Evolutionary conservation across 2,329 filamentous ascomycete species (phyloP), one percentile per base, ranked within the genome.

Genomic region (Podosphaera fusca): DNA sequence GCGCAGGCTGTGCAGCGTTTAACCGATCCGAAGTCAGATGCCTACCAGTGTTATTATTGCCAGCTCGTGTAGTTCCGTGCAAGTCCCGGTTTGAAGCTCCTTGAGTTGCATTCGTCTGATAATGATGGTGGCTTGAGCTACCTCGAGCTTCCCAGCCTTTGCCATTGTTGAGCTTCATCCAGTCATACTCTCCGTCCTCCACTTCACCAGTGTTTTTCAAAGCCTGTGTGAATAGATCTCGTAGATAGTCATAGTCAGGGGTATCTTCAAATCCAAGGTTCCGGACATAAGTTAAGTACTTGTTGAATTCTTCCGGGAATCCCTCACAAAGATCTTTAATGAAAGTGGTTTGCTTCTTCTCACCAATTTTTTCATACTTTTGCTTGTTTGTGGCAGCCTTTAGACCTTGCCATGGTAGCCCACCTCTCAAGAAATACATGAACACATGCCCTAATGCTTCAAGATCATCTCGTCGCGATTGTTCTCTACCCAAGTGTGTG

Each of bases 291-390:
- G 84, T 94, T 58, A 98, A 75, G 71, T 98, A 98, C 72, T 95
- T 94, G 75, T 85, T 94, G 71, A 98, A 94, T 72, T 98, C 89
- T 69, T 95, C 87, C 62, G 92, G 90, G 72, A 94, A 96, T 55
- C 87, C 85, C 64, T 95, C 89, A 69, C 90, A 96, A 14, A 98
- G 80, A 66, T 98, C 92, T 74, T 95, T 95, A 73, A 98, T 94
- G 4, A 81, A 80, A 30, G 92, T 96, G 0, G 90, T 95, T 74
- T 96, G 92, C 76, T 98, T 98, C 84, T 98, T 96, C 76, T 98
- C 90, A 51, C 92, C 92, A 71, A 98, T 98, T 78, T 96, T 96
- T 74, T 98, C 92, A 69, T 98, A 98, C 74, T 98, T 98, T 70
- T 98, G 92, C 80, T 98, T 84, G 70, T 84, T 84, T 52, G 81